Evolutionary conservation across 306 rosid species (phyloP).

Genomic region (Cucumis hystrix): DNA sequence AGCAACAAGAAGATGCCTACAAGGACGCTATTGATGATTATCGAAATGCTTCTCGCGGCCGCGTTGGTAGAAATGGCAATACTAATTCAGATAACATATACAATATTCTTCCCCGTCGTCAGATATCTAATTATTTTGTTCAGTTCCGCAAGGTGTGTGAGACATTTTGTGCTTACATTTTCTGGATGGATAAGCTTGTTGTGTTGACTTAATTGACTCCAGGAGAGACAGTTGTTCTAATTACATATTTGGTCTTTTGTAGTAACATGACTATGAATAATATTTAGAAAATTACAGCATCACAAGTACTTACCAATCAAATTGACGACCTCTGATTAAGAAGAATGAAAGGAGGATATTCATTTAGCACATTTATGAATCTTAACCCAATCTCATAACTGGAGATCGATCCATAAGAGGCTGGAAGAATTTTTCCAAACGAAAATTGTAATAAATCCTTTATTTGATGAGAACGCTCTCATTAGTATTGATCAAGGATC

Average conservation of each 20-base stretch:
- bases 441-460: too few species aligned
- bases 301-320: not conserved
- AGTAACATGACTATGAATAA: not conserved
- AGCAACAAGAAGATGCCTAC: constrained; percentile 63
- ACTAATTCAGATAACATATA: constrained; percentile 22
- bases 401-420: too few species aligned
- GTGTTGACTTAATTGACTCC: not conserved
- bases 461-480: too few species aligned
- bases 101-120: constrained; percentile 58
- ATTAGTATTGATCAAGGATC: too few species aligned
- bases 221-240: not conserved
- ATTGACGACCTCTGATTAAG: not conserved
- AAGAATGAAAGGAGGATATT: not conserved
- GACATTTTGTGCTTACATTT: constrained; percentile 9
- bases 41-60: constrained; percentile 75
- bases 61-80: constrained; percentile 37
- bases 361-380: not conserved
- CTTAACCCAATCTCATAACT: not conserved
- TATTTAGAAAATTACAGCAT: not conserved
- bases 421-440: too few species aligned
- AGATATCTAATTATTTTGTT: constrained; percentile 86
- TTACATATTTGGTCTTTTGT: not conserved
- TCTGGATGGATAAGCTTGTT: not conserved
- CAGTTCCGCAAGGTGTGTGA: constrained; percentile 83
- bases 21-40: constrained; percentile 87